Evolutionary conservation across 441 rosid species (phyloP), one percentile per base, ranked within the genome.

Genomic region (Hypseocharis bilobata): DNA sequence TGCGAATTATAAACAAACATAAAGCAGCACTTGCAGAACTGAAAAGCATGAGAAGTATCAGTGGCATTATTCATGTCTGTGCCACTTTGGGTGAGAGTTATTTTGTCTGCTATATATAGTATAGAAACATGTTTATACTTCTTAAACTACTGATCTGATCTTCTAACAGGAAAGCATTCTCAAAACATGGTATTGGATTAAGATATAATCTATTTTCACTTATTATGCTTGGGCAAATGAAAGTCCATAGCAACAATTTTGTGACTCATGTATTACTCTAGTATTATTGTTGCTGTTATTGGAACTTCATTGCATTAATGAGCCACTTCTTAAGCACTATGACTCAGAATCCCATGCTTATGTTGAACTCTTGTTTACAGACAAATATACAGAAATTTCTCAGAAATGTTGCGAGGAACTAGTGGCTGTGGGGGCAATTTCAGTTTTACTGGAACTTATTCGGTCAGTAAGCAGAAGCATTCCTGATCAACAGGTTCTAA

Each of bases 401-500:
- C 86, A 81, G 34, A 92, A 65, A 78, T 90, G 96, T 70, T 90
- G 97, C 14, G 95, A 87, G 79, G 82, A 90, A 68, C 91, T 92
- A 28, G 95, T 88, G 62, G 91, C 81, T 58, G 97, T 91, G 0
- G 98, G 97, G 52, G 96, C 98, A 58, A 79, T 88, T 64, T 74
- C 76, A 52, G 84, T 77, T 55, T 72, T 90, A 59, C 77, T 92
- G 68, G 80, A 84, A 68, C 77, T 80, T 62, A 88, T 92, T 38
- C 78, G 84, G 29, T 82, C 91, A 8, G 84, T 86, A 77, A 90
- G 83, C 62, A 83, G 88, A 76, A 92, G 98, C 79, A 82, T 92
- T 54, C 98, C 97, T 55, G 96, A 92, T 72, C 98, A 87, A 70
- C 83, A 87, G 79, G 85, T 90, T 64, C 74, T 87, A 68, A 92